These are phyloP conservation scores for Lipomyces chichibuensis DNA, from an alignment of 805 yeast species.

Conservation along the genomic window DNA sequence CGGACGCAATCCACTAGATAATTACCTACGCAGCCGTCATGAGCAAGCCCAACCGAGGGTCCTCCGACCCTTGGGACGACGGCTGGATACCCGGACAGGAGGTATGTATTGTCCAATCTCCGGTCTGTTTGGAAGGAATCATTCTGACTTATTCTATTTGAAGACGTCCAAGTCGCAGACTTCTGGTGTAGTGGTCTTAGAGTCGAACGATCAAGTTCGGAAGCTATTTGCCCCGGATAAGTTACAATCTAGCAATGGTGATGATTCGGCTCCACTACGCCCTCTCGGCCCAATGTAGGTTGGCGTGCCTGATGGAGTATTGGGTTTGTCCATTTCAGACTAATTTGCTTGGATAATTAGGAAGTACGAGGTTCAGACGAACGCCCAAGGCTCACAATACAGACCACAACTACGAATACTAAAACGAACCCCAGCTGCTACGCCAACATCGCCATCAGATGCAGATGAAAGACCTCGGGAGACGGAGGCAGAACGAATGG, in stretches of 20 bases:
- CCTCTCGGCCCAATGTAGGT: not conserved
- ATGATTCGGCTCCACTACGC: not conserved
- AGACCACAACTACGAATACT: slow-evolving; percentile 32
- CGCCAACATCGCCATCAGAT: not conserved
- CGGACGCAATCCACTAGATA: not conserved
- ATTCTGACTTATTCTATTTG: not conserved
- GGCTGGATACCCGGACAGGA: slow-evolving; percentile 21
- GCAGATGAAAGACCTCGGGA: slow-evolving; percentile 21
- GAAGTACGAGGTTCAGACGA: slow-evolving; percentile 20
- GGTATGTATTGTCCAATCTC: not conserved
- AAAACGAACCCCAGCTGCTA: slow-evolving; percentile 23
- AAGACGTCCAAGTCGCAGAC: not conserved
- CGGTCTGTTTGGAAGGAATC: not conserved
- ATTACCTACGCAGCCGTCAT: not conserved
- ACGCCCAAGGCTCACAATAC: slow-evolving; percentile 25
- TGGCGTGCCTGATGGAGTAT: not conserved
- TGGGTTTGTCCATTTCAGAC: not conserved
- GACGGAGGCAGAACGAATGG: slow-evolving; percentile 24
- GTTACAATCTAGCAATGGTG: not conserved
- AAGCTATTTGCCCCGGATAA: slow-evolving; percentile 11
- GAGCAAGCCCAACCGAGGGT: not conserved
- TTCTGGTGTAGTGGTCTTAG: slow-evolving; percentile 20
- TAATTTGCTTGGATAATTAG: slow-evolving; percentile 5
- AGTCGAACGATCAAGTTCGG: slow-evolving; percentile 19
- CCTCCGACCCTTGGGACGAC: slow-evolving; percentile 30